Evolutionary conservation across 2,329 filamentous ascomycete genomes (phyloP).

Genomic region (Dendrostoma leiphaemia): DNA sequence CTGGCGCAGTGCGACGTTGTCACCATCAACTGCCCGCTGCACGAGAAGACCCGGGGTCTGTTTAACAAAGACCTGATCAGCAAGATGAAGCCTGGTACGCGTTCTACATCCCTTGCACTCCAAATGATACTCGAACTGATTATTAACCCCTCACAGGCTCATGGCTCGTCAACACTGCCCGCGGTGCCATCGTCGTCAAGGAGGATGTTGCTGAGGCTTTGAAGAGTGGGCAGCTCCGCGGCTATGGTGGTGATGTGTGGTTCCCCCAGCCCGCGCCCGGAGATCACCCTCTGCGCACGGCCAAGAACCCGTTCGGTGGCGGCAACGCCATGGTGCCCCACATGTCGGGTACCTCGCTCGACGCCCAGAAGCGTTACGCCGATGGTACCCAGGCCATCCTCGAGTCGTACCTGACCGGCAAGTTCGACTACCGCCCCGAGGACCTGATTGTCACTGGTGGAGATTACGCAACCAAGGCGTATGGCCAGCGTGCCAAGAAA

Average conservation of each 20-base stretch:
- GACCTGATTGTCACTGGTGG: conserved; percentile 89
- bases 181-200: conserved; percentile 98
- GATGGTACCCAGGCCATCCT: conserved; percentile 86
- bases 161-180: conserved; percentile 98
- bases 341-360: conserved; percentile 98
- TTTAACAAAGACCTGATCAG: conserved; percentile 98
- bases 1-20: conserved; percentile 92
- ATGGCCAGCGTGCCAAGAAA: conserved; percentile 69
- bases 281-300: conserved; percentile 89
- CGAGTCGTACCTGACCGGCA: conserved; percentile 84
- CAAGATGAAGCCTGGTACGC: conserved; percentile 95
- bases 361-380: conserved; percentile 92
- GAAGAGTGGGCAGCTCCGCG: conserved; percentile 85
- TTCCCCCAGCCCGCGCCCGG: conserved; percentile 95
- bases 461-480: conserved; percentile 93
- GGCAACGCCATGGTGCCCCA: conserved; percentile 99
- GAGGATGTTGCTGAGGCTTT: conserved; percentile 95
- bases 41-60: conserved; percentile 93
- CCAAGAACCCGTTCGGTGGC: conserved; percentile 91
- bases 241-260: conserved; percentile 90
- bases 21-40: conserved; percentile 98
- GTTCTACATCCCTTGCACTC: background rate
- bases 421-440: conserved; percentile 82
- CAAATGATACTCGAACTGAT: background rate
- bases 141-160: conserved; percentile 54